Percentiles rank a stretch among this genome's conserved stretches.
Evolutionary conservation across 257 asterid species (phyloP).

Genomic region (Plectranthus barbatus): DNA sequence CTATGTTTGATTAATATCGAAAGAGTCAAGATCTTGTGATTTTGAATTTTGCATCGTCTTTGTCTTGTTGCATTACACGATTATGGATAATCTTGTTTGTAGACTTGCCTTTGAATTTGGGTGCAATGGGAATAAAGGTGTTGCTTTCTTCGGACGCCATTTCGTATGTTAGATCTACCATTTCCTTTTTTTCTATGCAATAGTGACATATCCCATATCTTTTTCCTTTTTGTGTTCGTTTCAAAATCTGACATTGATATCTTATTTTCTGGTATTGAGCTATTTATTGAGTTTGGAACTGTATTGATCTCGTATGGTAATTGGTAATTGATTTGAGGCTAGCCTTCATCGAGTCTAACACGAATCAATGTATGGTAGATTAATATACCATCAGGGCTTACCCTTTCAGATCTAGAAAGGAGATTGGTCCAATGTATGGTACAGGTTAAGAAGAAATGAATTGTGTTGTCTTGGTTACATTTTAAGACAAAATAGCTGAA

Average conservation of each 20-base stretch:
- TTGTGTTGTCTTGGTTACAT: not conserved
- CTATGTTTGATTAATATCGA: not conserved
- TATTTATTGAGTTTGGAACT: too few species aligned
- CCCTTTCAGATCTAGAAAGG: not conserved
- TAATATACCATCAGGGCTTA: not conserved
- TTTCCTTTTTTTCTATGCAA: not conserved
- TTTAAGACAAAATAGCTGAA: not conserved
- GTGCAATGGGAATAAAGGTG: not conserved
- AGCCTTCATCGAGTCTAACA: too few species aligned
- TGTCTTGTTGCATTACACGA: not conserved
- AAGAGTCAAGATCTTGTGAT: slow-evolving; percentile 22
- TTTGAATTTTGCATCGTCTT: not conserved
- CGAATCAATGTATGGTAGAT: not conserved
- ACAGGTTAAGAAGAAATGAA: not conserved
- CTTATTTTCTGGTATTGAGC: not conserved
- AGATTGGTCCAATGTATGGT: not conserved
- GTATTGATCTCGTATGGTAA: too few species aligned
- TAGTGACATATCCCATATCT: not conserved
- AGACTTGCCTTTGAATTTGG: slow-evolving; percentile 14
- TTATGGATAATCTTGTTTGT: not conserved
- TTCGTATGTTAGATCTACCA: slow-evolving; percentile 20
- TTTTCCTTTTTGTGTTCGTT: not conserved
- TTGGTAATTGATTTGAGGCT: not conserved
- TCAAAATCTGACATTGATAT: not conserved
- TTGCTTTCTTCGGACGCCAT: slow-evolving; percentile 7